Evolutionary conservation across 1,284 basidiomycete genomes (phyloP).

Genomic region (Moesziomyces sp.): DNA sequence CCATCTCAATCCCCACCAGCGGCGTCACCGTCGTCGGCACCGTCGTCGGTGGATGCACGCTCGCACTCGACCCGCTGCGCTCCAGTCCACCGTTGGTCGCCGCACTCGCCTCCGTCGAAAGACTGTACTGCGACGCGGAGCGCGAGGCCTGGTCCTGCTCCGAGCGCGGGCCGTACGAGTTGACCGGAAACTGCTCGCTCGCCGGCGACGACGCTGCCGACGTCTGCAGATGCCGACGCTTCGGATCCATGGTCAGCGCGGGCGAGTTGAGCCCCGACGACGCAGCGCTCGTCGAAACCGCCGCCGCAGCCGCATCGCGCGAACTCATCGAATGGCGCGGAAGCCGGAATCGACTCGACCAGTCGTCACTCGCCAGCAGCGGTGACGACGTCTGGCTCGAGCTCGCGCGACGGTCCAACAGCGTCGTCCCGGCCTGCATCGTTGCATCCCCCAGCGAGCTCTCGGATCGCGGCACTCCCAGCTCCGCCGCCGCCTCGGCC

Average conservation of each 20-base stretch:
- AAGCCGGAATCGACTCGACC: constrained; percentile 33
- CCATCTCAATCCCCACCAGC: constrained; percentile 25
- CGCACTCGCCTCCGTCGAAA: constrained; percentile 19
- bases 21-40: constrained; percentile 3
- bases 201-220: constrained; percentile 28
- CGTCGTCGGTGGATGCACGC: constrained; percentile 1
- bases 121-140: constrained; percentile 34
- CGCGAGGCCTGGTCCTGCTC: constrained; percentile 27
- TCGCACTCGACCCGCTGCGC: constrained; percentile 17
- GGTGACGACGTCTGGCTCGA: constrained; percentile 19
- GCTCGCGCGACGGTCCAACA: constrained; percentile 28
- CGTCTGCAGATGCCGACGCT: constrained; percentile 18
- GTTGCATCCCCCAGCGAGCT: constrained; percentile 21
- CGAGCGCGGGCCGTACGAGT: constrained; percentile 40
- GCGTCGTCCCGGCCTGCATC: neutral
- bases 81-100: constrained; percentile 11
- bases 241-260: constrained; percentile 34
- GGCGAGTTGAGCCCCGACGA: constrained; percentile 31
- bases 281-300: constrained; percentile 2
- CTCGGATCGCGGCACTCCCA: constrained; percentile 14
- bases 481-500: constrained; percentile 1
- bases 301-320: neutral
- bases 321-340: constrained; percentile 25
- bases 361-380: constrained; percentile 21
- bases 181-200: constrained; percentile 38